Evolutionary conservation across 164 flowering plant genomes (phyloP).

Genomic region (Hamamelis virginiana): DNA sequence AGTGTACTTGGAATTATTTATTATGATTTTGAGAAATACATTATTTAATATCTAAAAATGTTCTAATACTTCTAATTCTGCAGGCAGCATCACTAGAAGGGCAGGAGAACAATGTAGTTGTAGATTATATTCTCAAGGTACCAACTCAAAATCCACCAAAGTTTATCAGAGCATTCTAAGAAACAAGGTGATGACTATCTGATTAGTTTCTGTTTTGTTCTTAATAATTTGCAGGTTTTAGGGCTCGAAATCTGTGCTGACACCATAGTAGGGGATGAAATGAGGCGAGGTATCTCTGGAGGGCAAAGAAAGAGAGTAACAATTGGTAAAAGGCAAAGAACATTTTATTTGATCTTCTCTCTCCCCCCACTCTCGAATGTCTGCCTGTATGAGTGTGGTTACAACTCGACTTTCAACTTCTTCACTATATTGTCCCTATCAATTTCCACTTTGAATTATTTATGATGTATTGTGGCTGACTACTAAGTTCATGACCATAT

Average conservation of each 20-base stretch:
- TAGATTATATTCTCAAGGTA: slow-evolving; percentile 78
- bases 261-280: slow-evolving; percentile 34
- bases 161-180: too few species aligned
- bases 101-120: slow-evolving; percentile 60
- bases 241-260: slow-evolving; percentile 41
- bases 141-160: background rate
- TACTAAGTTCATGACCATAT: background rate
- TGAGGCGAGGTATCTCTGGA: slow-evolving; percentile 40
- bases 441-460: background rate
- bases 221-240: slow-evolving; percentile 19
- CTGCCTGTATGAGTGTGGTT: too few species aligned
- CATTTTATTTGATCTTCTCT: background rate
- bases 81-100: slow-evolving; percentile 73
- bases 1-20: too few species aligned
- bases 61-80: background rate
- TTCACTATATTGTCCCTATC: background rate
- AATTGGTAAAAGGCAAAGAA: slow-evolving; percentile 20
- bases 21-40: too few species aligned
- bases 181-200: background rate
- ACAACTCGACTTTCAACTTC: background rate
- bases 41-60: too few species aligned
- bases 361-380: too few species aligned
- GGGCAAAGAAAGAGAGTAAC: slow-evolving; percentile 39
- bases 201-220: background rate
- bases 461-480: background rate